These are phyloP conservation scores for Verticillium nonalfalfae DNA, from an alignment of 2,329 filamentous ascomycete species.

Conservation along the genomic window DNA sequence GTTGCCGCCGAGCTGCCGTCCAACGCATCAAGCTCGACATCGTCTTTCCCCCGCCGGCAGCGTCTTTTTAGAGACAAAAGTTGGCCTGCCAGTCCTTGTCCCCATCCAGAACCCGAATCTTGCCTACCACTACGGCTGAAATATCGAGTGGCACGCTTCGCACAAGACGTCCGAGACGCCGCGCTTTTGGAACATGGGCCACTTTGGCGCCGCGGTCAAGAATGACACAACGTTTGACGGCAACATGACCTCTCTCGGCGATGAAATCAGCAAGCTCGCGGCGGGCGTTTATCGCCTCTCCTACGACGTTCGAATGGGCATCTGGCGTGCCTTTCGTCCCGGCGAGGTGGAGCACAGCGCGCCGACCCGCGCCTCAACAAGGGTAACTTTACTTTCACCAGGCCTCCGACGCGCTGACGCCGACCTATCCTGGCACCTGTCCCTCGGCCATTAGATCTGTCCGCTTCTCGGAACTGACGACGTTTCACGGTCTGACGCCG, in stretches of 20 bases:
- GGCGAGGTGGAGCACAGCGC: constrained; percentile 9
- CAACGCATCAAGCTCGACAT: constrained; percentile 10
- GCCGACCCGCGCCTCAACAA: constrained; percentile 9
- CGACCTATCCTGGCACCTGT: constrained; percentile 9
- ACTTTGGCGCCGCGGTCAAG: constrained; percentile 4
- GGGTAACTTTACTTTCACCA: constrained; percentile 9
- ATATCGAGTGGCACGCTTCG: constrained; percentile 9
- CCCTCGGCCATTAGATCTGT: constrained; percentile 6
- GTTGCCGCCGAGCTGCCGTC: constrained; percentile 6
- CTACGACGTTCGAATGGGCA: constrained; percentile 8
- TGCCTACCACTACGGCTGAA: constrained; percentile 10
- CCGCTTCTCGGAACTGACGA: constrained; percentile 9
- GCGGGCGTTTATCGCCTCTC: constrained; percentile 10
- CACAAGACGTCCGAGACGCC: constrained; percentile 2
- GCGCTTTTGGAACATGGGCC: neutral
- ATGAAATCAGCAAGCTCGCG: neutral
- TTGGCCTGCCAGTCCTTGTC: constrained; percentile 9
- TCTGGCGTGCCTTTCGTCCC: constrained; percentile 9
- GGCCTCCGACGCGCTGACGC: constrained; percentile 5
- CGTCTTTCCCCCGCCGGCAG: constrained; percentile 9
- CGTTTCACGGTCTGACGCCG: constrained; percentile 6
- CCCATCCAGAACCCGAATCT: constrained; percentile 9
- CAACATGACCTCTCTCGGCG: constrained; percentile 1
- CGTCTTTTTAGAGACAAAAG: constrained; percentile 6
- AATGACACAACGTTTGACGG: constrained; percentile 7